A percentile compares a stretch with the other conserved stretches of the same genome.
phyloP scores from a whole-genome alignment of 345 rosid species.

The Lagerstroemia speciosa region DNA sequence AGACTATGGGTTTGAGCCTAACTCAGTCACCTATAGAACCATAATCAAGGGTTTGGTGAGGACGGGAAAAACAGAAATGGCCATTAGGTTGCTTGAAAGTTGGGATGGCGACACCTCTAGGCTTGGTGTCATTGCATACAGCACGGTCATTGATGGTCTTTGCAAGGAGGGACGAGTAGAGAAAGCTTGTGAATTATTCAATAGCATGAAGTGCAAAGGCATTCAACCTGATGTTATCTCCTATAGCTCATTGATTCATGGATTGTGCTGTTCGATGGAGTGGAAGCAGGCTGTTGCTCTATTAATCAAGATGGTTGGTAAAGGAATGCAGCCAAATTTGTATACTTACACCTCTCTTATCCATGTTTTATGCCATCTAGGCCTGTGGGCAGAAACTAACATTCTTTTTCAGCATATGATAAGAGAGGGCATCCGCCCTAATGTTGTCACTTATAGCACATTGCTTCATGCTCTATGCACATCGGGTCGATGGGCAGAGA shows the following conservation, averaged over 20 bases:
- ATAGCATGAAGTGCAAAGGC: not conserved
- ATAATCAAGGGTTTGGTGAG: too few relatives aligned
- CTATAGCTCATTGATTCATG: not conserved
- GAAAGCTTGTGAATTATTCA: not conserved
- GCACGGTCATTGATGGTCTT: not conserved
- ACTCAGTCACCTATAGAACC: too few relatives aligned
- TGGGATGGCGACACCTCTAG: too few relatives aligned
- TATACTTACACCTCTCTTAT: constrained; percentile 12
- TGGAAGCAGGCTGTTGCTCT: not conserved
- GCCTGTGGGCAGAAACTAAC: constrained; percentile 20
- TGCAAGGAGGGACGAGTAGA: not conserved
- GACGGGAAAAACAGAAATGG: too few relatives aligned
- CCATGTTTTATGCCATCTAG: constrained; percentile 15
- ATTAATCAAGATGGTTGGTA: not conserved
- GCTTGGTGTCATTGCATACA: not conserved
- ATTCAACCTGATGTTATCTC: not conserved
- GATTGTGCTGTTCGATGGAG: not conserved
- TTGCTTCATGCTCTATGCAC: constrained; percentile 2
- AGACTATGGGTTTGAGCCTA: too few relatives aligned
- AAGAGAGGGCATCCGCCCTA: not conserved
- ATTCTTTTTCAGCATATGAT: constrained; percentile 19
- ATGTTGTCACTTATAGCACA: constrained; percentile 2
- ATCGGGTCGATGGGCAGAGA: not conserved
- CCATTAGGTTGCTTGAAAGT: too few relatives aligned
- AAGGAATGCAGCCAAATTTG: constrained; percentile 2